Conservation (phyloP, 108 stramenopile species). For the Nitzschia putrida region DNA sequence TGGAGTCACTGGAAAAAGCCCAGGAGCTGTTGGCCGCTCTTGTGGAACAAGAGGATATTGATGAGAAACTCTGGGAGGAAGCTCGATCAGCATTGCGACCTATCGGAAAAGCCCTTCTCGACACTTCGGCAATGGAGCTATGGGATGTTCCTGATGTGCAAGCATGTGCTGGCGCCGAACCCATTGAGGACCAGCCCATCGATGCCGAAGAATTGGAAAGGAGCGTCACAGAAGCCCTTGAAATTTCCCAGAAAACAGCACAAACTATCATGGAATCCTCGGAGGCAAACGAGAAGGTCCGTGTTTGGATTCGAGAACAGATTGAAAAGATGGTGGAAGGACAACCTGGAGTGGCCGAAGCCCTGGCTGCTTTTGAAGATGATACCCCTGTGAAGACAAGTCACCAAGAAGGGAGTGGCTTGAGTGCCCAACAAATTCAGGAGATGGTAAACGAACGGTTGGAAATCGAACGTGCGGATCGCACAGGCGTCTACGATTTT, state of each 20-base stretch:
- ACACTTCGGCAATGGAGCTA: conserved; percentile 21
- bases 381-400: neutral
- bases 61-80: conserved; percentile 4
- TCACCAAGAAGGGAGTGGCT: conserved; percentile 1
- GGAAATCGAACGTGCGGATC: conserved; percentile 66
- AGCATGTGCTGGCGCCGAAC: conserved; percentile 8
- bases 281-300: conserved; percentile 27
- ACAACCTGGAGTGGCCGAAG: neutral
- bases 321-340: conserved; percentile 30
- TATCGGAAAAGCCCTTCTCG: conserved; percentile 17
- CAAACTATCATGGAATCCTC: conserved; percentile 18
- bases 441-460: conserved; percentile 48
- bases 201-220: conserved; percentile 1
- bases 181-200: conserved; percentile 27
- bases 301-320: conserved; percentile 39
- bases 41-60: neutral
- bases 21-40: neutral
- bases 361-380: neutral
- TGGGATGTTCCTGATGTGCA: conserved; percentile 26
- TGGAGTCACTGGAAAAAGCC: conserved; percentile 3
- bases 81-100: conserved; percentile 1
- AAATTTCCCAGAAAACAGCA: conserved; percentile 11
- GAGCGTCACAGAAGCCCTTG: neutral
- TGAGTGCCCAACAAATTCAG: conserved; percentile 1
- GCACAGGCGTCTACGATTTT: conserved; percentile 64